These are phyloP conservation scores for Tylopilus sp. DNA, from an alignment of 768 basidiomycete species.

Conservation along the genomic window DNA sequence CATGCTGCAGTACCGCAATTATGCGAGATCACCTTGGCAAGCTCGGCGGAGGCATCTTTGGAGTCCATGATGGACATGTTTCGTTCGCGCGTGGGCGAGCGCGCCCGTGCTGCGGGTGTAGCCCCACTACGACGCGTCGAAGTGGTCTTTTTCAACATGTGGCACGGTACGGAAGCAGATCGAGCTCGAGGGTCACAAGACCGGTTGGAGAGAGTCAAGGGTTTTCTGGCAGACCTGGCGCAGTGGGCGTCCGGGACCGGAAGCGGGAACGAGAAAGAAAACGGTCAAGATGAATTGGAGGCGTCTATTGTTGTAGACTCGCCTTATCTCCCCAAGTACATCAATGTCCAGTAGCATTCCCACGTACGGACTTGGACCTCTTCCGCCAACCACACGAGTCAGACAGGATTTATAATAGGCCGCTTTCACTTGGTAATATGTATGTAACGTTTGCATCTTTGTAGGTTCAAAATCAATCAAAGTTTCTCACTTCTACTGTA, in stretches of 20 bases:
- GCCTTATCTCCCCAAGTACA: slow-evolving; percentile 12
- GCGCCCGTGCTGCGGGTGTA: slow-evolving; percentile 1
- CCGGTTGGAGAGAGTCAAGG: neutral
- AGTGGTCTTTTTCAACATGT: slow-evolving; percentile 13
- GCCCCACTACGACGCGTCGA: slow-evolving; percentile 6
- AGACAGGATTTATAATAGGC: neutral
- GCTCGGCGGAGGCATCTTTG: slow-evolving; percentile 10
- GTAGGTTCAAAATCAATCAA: too few species aligned
- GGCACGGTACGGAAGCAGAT: slow-evolving; percentile 1
- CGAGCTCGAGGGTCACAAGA: neutral
- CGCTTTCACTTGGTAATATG: too few species aligned
- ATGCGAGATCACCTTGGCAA: slow-evolving; percentile 16
- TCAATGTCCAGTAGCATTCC: neutral
- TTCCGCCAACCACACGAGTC: neutral
- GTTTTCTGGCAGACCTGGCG: neutral
- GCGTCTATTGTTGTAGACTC: slow-evolving; percentile 6
- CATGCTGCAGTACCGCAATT: slow-evolving; percentile 1
- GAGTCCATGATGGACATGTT: slow-evolving; percentile 1
- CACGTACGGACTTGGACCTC: too few species aligned
- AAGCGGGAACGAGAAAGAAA: neutral
- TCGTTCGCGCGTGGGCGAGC: slow-evolving; percentile 8
- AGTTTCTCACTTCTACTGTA: too few species aligned
- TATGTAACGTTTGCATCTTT: too few species aligned
- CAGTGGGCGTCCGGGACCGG: neutral
- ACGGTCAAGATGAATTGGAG: neutral